Evolutionary conservation across 2,329 filamentous ascomycete genomes (phyloP), one percentile per base, ranked within the genome.

Genomic region (Colletotrichum neosansevieriae): DNA sequence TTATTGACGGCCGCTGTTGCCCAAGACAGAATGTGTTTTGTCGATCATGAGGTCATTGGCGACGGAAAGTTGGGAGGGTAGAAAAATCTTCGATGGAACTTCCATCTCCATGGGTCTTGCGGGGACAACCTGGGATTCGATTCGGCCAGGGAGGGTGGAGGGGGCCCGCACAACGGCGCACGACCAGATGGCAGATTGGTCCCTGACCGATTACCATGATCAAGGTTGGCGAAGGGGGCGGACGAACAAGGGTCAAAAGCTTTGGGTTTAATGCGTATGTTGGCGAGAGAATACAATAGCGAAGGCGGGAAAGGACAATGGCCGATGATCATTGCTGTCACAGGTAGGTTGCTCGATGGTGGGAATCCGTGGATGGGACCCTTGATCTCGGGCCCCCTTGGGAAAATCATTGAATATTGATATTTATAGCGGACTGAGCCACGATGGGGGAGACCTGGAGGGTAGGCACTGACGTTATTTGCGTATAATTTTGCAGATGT

Each of bases 31-130:
- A 40, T 32, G 19, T 54, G 53, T 38, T 19, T 13, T 45, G 68
- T 47, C 64, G 64, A 70, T 70, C 64, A 70, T 70, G 68, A 70
- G 64, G 64, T 70, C 68, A 70, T 70, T 56, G 45, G 49, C n/a
- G 44, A 58, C 58, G 49, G n/a, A 29, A 53, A n/a, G 44, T 49
- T 58, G 50, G 47, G 29, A 63, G 51, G 57, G 42, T 19, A 58
- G 57, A 38, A 67, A 67, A 57, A 19, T 69, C 45, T 69, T 62
- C 63, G 63, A 59, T 58, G 54, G 42, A 34, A 19, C 54, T 65
- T 68, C 47, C 54, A 59, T 50, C 32, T 51, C 40, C 61, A 61
- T 65, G 65, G 61, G 61, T 65, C 62, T 59, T 65, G 65, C 61
- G 65, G 65, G 61, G 65, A 42, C 53, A n/a, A 17, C 42, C 49